These are phyloP conservation scores for Penicillium sp. DNA, from an alignment of 2,329 filamentous ascomycete genomes.

Conservation along the genomic window DNA sequence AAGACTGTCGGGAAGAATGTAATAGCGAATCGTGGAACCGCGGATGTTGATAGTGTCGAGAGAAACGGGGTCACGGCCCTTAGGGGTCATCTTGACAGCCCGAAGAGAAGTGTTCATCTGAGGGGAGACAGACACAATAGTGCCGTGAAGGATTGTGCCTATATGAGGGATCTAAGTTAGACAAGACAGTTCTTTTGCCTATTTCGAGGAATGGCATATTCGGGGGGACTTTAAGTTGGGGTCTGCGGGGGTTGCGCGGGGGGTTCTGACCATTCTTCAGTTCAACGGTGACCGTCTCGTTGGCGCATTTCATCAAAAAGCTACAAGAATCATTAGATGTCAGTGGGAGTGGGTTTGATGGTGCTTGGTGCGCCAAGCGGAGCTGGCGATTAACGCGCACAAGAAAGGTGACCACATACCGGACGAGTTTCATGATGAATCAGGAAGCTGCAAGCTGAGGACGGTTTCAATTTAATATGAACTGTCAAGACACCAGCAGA, in stretches of 20 bases:
- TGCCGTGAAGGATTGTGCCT: constrained; percentile 96
- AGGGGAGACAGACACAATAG: constrained; percentile 92
- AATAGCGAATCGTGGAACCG: constrained; percentile 93
- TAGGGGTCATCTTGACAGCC: constrained; percentile 93
- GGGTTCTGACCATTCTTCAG: constrained; percentile 80
- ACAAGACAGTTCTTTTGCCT: background rate
- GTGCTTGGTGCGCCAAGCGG: constrained; percentile 11
- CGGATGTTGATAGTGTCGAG: constrained; percentile 97
- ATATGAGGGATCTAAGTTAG: constrained; percentile 12
- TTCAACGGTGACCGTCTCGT: constrained; percentile 97
- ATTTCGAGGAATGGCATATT: background rate
- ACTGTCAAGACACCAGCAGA: constrained; percentile 6
- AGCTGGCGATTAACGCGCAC: constrained; percentile 4
- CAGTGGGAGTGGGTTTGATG: constrained; percentile 14
- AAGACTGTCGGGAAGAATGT: constrained; percentile 91
- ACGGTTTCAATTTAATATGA: background rate
- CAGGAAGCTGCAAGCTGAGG: background rate
- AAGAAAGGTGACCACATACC: constrained; percentile 57
- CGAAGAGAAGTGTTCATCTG: constrained; percentile 98
- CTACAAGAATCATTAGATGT: constrained; percentile 49
- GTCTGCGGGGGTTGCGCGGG: constrained; percentile 2
- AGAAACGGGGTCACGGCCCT: constrained; percentile 79
- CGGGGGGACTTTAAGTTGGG: background rate
- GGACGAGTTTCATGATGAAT: constrained; percentile 88
- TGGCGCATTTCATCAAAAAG: constrained; percentile 99